Base-by-base conservation (phyloP, 1,284 basidiomycete species). In the Moniliophthora roreri region DNA sequence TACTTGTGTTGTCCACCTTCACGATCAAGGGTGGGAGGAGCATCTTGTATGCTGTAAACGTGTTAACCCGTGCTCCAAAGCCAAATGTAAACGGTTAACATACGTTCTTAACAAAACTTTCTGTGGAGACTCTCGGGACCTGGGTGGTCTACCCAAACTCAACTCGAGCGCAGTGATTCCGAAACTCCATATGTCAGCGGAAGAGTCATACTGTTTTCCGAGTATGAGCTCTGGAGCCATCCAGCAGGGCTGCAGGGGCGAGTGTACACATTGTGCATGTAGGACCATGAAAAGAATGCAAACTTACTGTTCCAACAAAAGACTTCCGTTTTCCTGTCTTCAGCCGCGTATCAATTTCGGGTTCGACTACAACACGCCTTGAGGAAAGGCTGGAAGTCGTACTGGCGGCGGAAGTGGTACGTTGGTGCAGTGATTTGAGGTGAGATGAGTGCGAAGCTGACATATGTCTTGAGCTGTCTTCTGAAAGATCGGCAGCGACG, bases 191-290 rank as follows among this genome's bases (percentile, higher is more conserved):
- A 95, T 93, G 64, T 95, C 93, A 40, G 92, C 91, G 61, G 85
- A 86, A 18, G 82, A 82, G 64, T 93, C 92, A 67, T 95, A 95
- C 58, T 85, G 84, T 59, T 82, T 84, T 50, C 91, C 87, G 61
- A 89, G 83, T 45, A 95, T 91, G 23, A 95, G 81, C 62, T 95
- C 93, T 2, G 93, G 93, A 0, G 93, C 91, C 93, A 95, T 95
- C 91, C 92, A 95, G 64, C 90, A 93, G 1, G 93, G 93, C 81
- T 88, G 55, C 46, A 48, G 20, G 32, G 50, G 23, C 47, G 44
- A 48, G 15, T 49, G 46, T 48, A 53, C 39, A 23, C 39, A 21
- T 34, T 47, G 40, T 10, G 20, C 40, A 49, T 50, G 52, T 42
- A 49, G 39, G 23, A 37, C 35, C 15, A 7, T 41, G 47, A 46